Base-by-base conservation (phyloP, 75 land plant species). In the Larix kaempferi region DNA sequence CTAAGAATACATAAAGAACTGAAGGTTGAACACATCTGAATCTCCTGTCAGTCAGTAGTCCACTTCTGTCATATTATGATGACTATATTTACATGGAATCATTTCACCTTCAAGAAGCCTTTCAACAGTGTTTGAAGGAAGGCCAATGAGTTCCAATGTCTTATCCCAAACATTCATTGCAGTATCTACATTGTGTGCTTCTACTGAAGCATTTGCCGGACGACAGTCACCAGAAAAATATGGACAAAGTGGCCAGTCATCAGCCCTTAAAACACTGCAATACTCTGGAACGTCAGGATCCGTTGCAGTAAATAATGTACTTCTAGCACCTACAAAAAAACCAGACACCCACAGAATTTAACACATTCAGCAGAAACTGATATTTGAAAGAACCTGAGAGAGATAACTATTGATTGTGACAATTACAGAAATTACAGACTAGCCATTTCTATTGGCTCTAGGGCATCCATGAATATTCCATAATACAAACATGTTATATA, bases 231-330 rank as follows among this genome's bases (percentile, higher is more conserved):
- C 85, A 15, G 90, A 86, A 61, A 94, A 84, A 78, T 82, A 97
- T 8, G 99, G 89, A 82, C 91, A 93, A 17, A 88, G 83, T 33
- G 95, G 99, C 90, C 98, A 94, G 14, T 91, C 85, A 74, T 90
- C 89, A 19, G 85, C 84, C 82, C 88, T 89, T 69, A 94, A 57
- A 74, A 83, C 74, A 27, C 80, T 83, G 77, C 95, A 94, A 65
- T 92, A 94, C 72, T 94, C 93, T 54, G 85, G 86, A 16, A 97
- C 86, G 81, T 97, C 93, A 6, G 91, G 88, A 83, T 97, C 99
- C 7, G 95, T 91, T 33, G 99, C 93, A 66, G 95, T 85, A 77
- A 94, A 97, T 3, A 97, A 79, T n/a, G 97, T 71, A 77, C 98
- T 97, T 71, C 99, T 87, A 27, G 99, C 85, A 66, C 99, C 98